Evolutionary conservation across 164 flowering plant species (phyloP).

Genomic region (Liquidambar formosana): DNA sequence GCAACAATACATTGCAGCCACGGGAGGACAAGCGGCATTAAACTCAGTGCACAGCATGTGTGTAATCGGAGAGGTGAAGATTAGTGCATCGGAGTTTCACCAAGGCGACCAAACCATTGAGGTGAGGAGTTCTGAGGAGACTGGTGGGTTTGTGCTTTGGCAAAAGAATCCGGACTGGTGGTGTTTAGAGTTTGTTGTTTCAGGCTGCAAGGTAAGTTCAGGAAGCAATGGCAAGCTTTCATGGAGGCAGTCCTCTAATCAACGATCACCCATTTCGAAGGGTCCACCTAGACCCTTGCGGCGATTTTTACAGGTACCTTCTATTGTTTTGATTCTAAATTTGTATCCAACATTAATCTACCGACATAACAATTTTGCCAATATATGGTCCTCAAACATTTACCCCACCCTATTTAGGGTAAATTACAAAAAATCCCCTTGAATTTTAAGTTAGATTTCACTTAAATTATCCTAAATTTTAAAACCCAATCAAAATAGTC

Average conservation of each 20-base stretch:
- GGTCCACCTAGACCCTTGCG: constrained; percentile 51
- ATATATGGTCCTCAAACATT: no score
- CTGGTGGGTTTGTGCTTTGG: constrained; percentile 51
- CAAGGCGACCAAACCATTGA: constrained; percentile 21
- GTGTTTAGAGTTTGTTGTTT: constrained; percentile 43
- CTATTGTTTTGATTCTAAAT: no score
- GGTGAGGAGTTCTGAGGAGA: constrained; percentile 28
- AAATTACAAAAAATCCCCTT: no score
- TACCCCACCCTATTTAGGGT: no score
- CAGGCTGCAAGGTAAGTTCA: constrained; percentile 46
- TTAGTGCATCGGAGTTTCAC: constrained; percentile 47
- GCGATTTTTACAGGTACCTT: constrained; percentile 44
- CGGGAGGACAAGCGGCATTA: constrained; percentile 45
- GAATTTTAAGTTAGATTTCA: no score
- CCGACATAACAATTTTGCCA: no score
- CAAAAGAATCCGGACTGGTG: constrained; percentile 53
- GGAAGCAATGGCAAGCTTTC: constrained; percentile 47
- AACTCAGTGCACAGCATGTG: constrained; percentile 48
- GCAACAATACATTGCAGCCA: constrained; percentile 52
- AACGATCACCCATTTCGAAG: constrained; percentile 24
- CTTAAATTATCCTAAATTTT: no score
- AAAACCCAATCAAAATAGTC: no score
- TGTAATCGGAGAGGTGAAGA: constrained; percentile 39
- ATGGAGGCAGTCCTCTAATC: constrained; percentile 53
- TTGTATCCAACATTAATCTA: no score